Base-by-base conservation (phyloP, 768 basidiomycete species). In the Gymnopilus junonius region DNA sequence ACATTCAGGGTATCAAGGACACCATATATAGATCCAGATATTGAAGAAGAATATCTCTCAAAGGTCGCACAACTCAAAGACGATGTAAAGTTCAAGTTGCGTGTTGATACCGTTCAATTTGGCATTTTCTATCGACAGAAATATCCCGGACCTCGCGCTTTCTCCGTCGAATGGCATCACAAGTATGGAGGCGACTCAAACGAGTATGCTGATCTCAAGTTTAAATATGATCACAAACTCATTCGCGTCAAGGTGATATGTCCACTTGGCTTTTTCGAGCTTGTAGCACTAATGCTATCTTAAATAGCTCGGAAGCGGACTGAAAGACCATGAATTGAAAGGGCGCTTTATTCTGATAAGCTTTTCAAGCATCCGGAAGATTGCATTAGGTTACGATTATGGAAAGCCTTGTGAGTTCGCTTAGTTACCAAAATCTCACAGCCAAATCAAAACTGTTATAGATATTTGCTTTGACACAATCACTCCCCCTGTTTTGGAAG, bases 141-240 rank as follows among this genome's bases (percentile, higher is more conserved):
- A 32, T 75, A 79, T 69, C 74, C 74, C 42, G 67, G 67, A 15
- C 73, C 80, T 17, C 83, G 87, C 8, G 77, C 80, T 2, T 94
- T 90, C 71, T 93, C 91, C 0, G 76, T 87, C 3, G 93, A 94
- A 74, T 92, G 87, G 83, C 84, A 90, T 58, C 74, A 80, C 40
- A 76, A 85, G 40, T 87, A 85, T 63, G 71, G 75, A 39, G 63
- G 67, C n/a, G n/a, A n/a, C n/a, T n/a, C n/a, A 8, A 65, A 79
- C 10, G 81, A 85, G 34, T 79, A 81, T 32, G 89, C 83, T 0
- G 81, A 83, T 71, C 71, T 93, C 20, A 73, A 77, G 31, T 86
- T 93, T 35, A 84, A 89, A 59, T 92, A 91, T 66, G 87, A 87
- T 31, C 84, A 90, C 67, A 91, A 88, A 74, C 69, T 84, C 17